These are phyloP conservation scores for Pythium periplocum DNA, from an alignment of 352 stramenopile species.

Conservation along the genomic window DNA sequence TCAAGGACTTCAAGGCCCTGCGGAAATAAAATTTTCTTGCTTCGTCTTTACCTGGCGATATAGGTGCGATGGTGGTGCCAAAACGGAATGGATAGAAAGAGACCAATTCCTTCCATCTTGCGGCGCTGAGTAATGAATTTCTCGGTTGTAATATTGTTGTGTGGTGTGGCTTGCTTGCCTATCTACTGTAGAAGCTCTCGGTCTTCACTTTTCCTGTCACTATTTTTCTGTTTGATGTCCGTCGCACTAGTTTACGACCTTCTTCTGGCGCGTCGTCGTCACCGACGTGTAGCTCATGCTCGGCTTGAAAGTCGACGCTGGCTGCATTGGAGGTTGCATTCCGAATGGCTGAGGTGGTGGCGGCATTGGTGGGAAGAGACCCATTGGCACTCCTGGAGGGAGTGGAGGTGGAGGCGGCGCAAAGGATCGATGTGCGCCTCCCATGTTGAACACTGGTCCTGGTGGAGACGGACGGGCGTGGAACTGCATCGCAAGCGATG, in stretches of 20 bases:
- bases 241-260: not conserved
- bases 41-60: conserved; percentile 1
- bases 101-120: not conserved
- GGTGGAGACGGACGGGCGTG: conserved; percentile 26
- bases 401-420: conserved; percentile 24
- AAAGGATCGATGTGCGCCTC: not conserved
- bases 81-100: not conserved
- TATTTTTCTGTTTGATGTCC: too few relatives aligned
- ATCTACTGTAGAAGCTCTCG: too few relatives aligned
- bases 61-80: conserved; percentile 1
- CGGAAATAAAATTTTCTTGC: conserved; percentile 7
- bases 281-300: conserved; percentile 78
- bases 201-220: too few relatives aligned
- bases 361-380: conserved; percentile 32
- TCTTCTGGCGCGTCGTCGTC: conserved; percentile 56
- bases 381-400: conserved; percentile 17
- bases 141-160: too few relatives aligned
- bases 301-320: conserved; percentile 50
- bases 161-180: too few relatives aligned
- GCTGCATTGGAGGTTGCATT: conserved; percentile 21
- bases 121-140: too few relatives aligned
- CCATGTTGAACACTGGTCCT: not conserved
- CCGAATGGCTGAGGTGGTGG: conserved; percentile 23
- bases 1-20: conserved; percentile 53
- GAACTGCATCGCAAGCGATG: conserved; percentile 79